A percentile compares a stretch with the other conserved stretches of the same genome.
Evolutionary conservation across 805 yeast species (phyloP).

Genomic region (Metschnikowia cerradonensis): DNA sequence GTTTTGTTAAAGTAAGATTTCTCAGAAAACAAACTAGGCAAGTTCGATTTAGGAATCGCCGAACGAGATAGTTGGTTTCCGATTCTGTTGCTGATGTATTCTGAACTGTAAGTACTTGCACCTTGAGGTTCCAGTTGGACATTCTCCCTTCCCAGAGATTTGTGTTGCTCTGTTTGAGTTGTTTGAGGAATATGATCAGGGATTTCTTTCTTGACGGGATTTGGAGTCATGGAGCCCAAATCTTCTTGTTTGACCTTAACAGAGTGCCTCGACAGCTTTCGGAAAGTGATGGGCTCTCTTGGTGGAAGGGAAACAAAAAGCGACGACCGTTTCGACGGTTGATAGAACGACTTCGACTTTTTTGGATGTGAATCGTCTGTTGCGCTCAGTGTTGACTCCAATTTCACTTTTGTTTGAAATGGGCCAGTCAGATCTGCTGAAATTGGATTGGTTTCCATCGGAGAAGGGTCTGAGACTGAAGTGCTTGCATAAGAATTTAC

Average conservation of each 20-base stretch:
- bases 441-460: neutral
- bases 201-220: neutral
- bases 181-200: neutral
- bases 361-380: neutral
- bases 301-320: constrained; percentile 36
- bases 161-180: neutral
- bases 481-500: constrained; percentile 4
- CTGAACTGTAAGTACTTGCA: neutral
- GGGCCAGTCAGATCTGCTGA: neutral
- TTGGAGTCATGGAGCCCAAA: neutral
- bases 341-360: constrained; percentile 3
- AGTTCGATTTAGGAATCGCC: neutral
- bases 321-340: constrained; percentile 32
- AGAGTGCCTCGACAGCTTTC: constrained; percentile 11
- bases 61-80: constrained; percentile 2
- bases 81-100: constrained; percentile 1
- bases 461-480: neutral
- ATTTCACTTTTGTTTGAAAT: neutral
- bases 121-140: neutral
- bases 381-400: neutral
- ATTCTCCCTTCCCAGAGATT: neutral
- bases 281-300: constrained; percentile 32
- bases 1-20: constrained; percentile 4
- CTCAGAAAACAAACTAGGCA: constrained; percentile 1
- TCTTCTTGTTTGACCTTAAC: constrained; percentile 9